Conservation (phyloP, 768 basidiomycete genomes). For the Lyophyllum atratum region DNA sequence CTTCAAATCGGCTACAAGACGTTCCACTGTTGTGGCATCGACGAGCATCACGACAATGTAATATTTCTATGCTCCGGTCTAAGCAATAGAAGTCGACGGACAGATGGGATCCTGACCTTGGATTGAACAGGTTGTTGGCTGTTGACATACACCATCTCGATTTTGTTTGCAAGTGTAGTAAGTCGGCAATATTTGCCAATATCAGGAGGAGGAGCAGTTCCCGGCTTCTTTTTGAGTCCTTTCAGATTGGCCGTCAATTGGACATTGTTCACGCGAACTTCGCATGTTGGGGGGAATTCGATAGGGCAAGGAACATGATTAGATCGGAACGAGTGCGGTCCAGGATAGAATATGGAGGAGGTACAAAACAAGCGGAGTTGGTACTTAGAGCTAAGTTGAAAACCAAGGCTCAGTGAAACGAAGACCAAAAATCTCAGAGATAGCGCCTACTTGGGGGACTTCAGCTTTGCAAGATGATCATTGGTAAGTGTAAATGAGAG, state of each 20-base stretch:
- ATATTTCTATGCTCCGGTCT: slow-evolving; percentile 63
- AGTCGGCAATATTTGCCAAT: slow-evolving; percentile 43
- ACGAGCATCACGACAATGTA: slow-evolving; percentile 86
- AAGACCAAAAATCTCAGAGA: slow-evolving; percentile 4
- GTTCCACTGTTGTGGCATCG: slow-evolving; percentile 69
- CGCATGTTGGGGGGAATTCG: slow-evolving; percentile 90
- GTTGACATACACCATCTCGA: slow-evolving; percentile 91
- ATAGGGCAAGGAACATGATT: slow-evolving; percentile 64
- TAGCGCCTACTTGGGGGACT: slow-evolving; percentile 49
- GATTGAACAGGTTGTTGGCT: slow-evolving; percentile 75
- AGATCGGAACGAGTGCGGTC: slow-evolving; percentile 53
- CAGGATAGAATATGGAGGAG: slow-evolving; percentile 71
- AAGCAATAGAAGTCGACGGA: background rate
- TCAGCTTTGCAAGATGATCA: slow-evolving; percentile 66
- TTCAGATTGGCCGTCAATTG: slow-evolving; percentile 77
- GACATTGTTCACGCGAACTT: slow-evolving; percentile 81
- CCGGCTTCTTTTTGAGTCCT: slow-evolving; percentile 93
- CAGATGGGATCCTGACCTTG: slow-evolving; percentile 51
- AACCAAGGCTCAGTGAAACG: slow-evolving; percentile 7
- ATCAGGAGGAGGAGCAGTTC: slow-evolving; percentile 91
- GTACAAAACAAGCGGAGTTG: slow-evolving; percentile 91
- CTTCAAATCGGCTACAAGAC: slow-evolving; percentile 69
- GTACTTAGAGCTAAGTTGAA: slow-evolving; percentile 54
- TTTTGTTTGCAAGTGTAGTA: slow-evolving; percentile 53
- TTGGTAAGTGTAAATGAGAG: slow-evolving; percentile 64